Evolutionary conservation across 106 monocot species (phyloP).

Genomic region (Acanthochlamys bracteata): DNA sequence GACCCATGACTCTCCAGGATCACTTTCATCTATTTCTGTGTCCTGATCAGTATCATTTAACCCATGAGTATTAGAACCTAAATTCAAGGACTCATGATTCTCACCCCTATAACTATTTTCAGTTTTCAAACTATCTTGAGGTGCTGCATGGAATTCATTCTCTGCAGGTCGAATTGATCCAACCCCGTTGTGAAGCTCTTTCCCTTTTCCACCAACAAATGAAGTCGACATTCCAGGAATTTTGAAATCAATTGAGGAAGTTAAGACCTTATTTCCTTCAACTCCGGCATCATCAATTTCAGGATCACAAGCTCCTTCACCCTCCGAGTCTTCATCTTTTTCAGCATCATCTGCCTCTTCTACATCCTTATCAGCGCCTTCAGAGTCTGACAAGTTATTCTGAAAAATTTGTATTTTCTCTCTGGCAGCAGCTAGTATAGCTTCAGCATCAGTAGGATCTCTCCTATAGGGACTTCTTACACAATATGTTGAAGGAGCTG

Average conservation of each 20-base stretch:
- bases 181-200: slow-evolving; percentile 11
- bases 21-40: slow-evolving; percentile 81
- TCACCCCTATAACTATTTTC: slow-evolving; percentile 12
- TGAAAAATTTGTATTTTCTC: slow-evolving; percentile 84
- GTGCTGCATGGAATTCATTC: slow-evolving; percentile 19
- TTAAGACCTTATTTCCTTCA: slow-evolving; percentile 21
- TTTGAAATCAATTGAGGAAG: slow-evolving; percentile 24
- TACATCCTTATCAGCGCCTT: slow-evolving; percentile 75
- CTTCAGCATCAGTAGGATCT: slow-evolving; percentile 85
- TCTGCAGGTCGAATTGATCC: slow-evolving; percentile 12
- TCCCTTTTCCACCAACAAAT: slow-evolving; percentile 16
- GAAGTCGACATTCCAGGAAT: slow-evolving; percentile 7
- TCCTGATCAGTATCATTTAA: slow-evolving; percentile 20
- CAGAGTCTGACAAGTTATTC: slow-evolving; percentile 79
- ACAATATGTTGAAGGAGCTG: slow-evolving; percentile 99
- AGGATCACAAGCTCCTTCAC: slow-evolving; percentile 83
- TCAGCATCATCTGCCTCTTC: slow-evolving; percentile 77
- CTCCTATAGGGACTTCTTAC: slow-evolving; percentile 71
- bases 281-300: slow-evolving; percentile 51
- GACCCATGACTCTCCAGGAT: slow-evolving; percentile 78
- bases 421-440: slow-evolving; percentile 69
- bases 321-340: slow-evolving; percentile 88
- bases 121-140: slow-evolving; percentile 22
- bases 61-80: slow-evolving; percentile 22
- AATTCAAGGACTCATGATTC: slow-evolving; percentile 9